Base-by-base conservation (phyloP, 345 rosid genomes). In the Moringa oleifera region DNA sequence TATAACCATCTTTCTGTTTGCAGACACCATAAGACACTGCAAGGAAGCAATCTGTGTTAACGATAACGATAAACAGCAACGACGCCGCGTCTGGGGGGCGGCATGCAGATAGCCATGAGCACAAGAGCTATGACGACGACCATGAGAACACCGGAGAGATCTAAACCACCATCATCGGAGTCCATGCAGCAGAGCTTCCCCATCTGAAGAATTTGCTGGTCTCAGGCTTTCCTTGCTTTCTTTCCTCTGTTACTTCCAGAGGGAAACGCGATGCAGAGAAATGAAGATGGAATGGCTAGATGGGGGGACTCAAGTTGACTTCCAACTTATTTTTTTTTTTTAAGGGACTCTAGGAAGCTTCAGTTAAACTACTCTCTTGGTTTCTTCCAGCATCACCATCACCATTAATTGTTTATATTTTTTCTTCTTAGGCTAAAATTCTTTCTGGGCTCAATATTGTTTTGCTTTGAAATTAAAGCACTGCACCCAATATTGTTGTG, bases 121-220 rank as follows among this genome's bases (percentile, higher is more conserved):
- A 75, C 61, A 25, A 85, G 76, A 59, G 78, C 78, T 10, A 78
- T 12, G 46, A 82, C 67, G 9, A 82, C 18, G 21, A 72, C 56
- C 18, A 80, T 2, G 51, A 84, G 71, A 51, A 80, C 20, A 21
- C 37, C 51, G 10, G 63, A 0, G 23, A 68, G 41, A 69, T 52
- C 67, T 0, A 73, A 45, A 15, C 77, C 76, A 24, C 61, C 58
- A 56, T 71, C 78, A 0, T 68, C 80, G 3, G 72, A 62, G 1
- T 63, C 64, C 55, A 72, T 53, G 62, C 74, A 71, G 53, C 81
- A 77, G 37, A 70, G 4, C 37, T 79, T 80, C 23, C 74, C 82
- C 79, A 69, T 83, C 68, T 57, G 49, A 63, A n/a, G 51, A 59
- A 37, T n/a, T 46, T 55, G 20, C 25, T 45, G 15, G 18, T 55